Evolutionary conservation across 331 rosid species (phyloP).

Genomic region (Malus hybrid): DNA sequence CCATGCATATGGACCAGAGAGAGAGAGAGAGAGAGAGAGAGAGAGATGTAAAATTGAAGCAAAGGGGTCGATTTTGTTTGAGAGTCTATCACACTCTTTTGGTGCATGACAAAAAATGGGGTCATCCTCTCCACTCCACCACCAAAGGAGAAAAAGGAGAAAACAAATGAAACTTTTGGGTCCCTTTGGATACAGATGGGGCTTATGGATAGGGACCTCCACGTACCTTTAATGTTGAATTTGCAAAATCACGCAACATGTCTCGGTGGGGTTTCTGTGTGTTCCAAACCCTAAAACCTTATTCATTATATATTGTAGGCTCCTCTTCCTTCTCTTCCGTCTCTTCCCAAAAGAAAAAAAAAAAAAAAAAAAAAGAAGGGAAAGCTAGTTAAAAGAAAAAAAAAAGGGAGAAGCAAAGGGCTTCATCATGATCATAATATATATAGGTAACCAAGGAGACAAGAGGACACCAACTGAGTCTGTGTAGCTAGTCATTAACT

Average conservation of each 20-base stretch:
- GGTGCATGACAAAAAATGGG: constrained; percentile 63
- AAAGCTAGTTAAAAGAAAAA: constrained; percentile 17
- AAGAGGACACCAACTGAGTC: constrained; percentile 69
- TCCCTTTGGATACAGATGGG: constrained; percentile 40
- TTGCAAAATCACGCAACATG: constrained; percentile 38
- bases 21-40: constrained; percentile 2
- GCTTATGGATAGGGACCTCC: constrained; percentile 48
- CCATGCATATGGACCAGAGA: constrained; percentile 45
- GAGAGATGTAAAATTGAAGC: constrained; percentile 83
- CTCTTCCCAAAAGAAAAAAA: not conserved
- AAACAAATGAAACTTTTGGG: constrained; percentile 29
- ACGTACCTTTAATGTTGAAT: constrained; percentile 5
- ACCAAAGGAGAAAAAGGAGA: constrained; percentile 19
- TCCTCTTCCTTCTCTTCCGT: not conserved
- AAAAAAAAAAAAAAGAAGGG: not conserved
- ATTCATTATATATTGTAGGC: not conserved
- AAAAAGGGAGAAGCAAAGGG: constrained; percentile 18
- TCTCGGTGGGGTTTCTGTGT: constrained; percentile 30
- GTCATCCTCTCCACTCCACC: constrained; percentile 36
- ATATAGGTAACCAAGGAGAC: constrained; percentile 39
- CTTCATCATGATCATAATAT: constrained; percentile 41
- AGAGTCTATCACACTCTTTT: constrained; percentile 54
- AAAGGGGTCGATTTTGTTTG: constrained; percentile 44
- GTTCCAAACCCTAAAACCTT: constrained; percentile 22
- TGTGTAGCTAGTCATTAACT: constrained; percentile 31